Evolutionary conservation across 169 alveolate species (phyloP), one percentile per base, ranked within the genome.

Genomic region (Plasmodium coatneyi): DNA sequence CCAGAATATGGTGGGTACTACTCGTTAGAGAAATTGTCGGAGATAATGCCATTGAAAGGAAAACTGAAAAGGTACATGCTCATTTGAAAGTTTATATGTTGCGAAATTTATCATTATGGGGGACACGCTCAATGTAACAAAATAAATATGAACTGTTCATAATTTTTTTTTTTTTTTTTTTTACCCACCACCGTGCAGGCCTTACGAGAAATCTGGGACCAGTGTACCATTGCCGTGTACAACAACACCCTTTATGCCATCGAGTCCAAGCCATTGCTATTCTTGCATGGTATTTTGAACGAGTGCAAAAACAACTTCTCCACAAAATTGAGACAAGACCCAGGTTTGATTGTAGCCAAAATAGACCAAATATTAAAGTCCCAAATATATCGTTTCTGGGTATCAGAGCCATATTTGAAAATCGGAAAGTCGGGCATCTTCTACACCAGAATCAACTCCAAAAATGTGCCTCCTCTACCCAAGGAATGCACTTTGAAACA

Each of bases 1-100:
- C 95, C n/a, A 87, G 95, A 43, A 71, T 91, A 14, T 91, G 95
- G 95, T 91, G 95, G 95, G 34, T 91, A 70, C 82, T 91, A 32
- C 56, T 91, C 71, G 91, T 81, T 3, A 28, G 95, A 80, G 95
- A 91, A 91, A 91, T 91, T 74, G 95, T 91, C 14, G 95, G 95
- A 81, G 84, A 91, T 25, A 78, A 78, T 19, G 71, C 36, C 12
- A 80, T 91, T 46, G 95, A 91, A 41, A 71, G 19, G 70, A 82
- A 49, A 81, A 80, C 95, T 16, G 92, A 91, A 46, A 46, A 72
- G 52, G 95, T 91, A 91, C 16, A 4, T 72, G 52, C 22, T 1
- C 60, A 30, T 82, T 22, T 82, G 25, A 54, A 54, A 60, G 5
- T 56, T 82, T 82, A n/a, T n/a, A 82, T 16, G 25, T 82, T 56